phyloP scores from a whole-genome alignment of 352 stramenopile species.

The Aphanomyces invadans region DNA sequence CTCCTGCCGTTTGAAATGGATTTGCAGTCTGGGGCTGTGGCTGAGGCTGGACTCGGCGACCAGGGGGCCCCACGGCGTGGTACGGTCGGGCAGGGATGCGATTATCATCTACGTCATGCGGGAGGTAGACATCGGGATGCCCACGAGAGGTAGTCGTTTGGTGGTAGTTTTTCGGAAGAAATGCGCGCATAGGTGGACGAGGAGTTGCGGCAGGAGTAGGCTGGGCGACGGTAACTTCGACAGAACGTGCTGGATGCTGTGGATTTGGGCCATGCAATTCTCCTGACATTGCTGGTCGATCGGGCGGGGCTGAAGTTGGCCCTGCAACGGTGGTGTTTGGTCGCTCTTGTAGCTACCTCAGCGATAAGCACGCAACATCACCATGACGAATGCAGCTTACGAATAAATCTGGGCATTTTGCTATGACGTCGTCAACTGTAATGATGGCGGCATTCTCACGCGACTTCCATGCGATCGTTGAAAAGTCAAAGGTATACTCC shows the following conservation, averaged over 20 bases:
- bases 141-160: background rate
- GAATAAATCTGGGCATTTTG: background rate
- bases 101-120: no score
- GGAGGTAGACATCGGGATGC: no score
- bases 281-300: no score
- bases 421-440: background rate
- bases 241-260: no score
- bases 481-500: no score
- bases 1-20: constrained; percentile 60
- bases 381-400: background rate
- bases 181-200: background rate
- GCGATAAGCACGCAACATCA: no score
- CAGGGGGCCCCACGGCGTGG: background rate
- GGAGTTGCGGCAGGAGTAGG: background rate
- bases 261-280: no score
- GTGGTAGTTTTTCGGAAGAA: background rate
- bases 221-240: background rate
- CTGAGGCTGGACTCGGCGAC: background rate
- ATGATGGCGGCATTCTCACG: background rate
- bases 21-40: constrained; percentile 26
- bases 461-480: no score
- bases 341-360: no score
- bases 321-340: no score
- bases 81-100: no score
- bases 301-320: no score